Evolutionary conservation across 169 alveolate genomes (phyloP), one percentile per base, ranked within the genome.

Genomic region (Theileria orientalis): DNA sequence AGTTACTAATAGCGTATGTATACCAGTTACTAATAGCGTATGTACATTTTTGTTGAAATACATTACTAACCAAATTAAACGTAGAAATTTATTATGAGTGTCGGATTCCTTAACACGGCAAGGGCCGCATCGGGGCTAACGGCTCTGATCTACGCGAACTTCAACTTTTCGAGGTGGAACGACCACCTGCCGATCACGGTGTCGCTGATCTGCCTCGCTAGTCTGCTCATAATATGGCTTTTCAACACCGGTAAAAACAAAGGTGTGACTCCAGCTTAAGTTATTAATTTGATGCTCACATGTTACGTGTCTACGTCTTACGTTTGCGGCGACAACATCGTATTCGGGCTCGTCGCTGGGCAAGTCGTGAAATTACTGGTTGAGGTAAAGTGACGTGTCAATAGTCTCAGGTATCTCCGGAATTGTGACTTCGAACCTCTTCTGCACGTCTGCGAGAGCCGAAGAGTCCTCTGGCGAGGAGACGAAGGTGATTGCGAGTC

Each of bases 401-500:
- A 96, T 94, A 42, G 92, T 83, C 69, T 90, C 94, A 37, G 99
- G 99, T 92, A 98, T 95, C 78, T 94, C 98, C 11, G 97, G 94
- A 74, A 97, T 96, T 78, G 95, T 96, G 61, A 98, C 99, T 80
- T 96, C 99, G 87, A 97, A 98, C 73, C 99, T 94, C 83, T 96
- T 93, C 84, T 97, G 99, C 59, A 97, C 99, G 69, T 95, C 98
- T 79, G 97, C 95, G 69, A 98, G 92, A 42, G 97, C 95, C 71
- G 93, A 85, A 49, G 96, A 92, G 87, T 98, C 99, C 44, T 94
- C 98, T 46, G 94, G 94, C 23, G 97, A 83, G 13, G 97, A 77
- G 23, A 96, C 95, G 87, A 98, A 97, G 69, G 99, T 95, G 77
- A 98, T 94, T 29, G 99, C 99, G 47, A 97, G 91, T 23, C 99